Evolutionary conservation across 495 filamentous ascomycete species (phyloP), one percentile per base, ranked within the genome.

Genomic region (Hyaloscypha bicolor): DNA sequence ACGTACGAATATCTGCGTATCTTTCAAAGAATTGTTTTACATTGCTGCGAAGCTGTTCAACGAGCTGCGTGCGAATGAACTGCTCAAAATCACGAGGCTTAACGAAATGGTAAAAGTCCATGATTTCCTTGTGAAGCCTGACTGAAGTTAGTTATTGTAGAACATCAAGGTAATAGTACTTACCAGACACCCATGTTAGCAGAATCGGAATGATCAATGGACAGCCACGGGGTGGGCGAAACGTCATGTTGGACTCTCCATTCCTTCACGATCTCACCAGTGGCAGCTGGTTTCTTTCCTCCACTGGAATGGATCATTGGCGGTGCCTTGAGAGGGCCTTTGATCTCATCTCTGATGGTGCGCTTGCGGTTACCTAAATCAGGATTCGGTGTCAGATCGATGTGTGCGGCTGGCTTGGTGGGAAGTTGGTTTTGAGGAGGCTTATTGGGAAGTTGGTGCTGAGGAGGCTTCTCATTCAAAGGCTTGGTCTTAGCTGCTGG

Each of bases 31-130:
- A 77, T 42, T 79, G 78, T 69, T 93, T 83, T 4, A 83, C 77
- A 32, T 68, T 64, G 32, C 85, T 77, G 1, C 92, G 69, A 21
- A 94, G 85, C 5, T 85, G 73, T 2, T 76, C 69, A 16, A 98
- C 78, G n/a, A 99, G 76, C 39, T 92, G 85, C 12, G 80, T 73
- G 11, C 95, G 91, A 33, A 97, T 83, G 2, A 79, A 79, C 59
- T 93, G 82, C 76, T 99, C 95, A 68, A 89, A 94, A 3, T 81
- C 74, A n/a, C 84, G 80, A 0, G 94, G 95, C 64, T 85, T 86
- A 63, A 95, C 88, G 75, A 87, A 96, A 11, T 91, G 81, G 72
- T 92, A 95, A 74, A 97, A 97, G 63, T 94, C 91, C n/a, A 90
- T 78, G 51, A 98, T 90, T 73, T 91, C 95, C 69, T 91, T 90